Conservation (phyloP, 306 rosid species). For the Albizia julibrissin region DNA sequence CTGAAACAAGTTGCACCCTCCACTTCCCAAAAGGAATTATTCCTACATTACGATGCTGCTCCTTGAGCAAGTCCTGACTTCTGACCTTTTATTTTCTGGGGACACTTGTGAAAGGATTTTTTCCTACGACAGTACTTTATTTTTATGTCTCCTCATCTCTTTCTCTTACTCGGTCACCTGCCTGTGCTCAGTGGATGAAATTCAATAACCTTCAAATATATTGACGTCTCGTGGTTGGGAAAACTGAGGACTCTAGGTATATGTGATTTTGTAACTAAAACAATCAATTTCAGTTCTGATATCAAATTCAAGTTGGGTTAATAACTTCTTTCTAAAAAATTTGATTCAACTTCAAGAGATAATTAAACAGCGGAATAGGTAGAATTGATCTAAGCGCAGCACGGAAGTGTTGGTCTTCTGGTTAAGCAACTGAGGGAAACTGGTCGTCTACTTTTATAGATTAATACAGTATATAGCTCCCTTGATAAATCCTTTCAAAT, state of each 20-base stretch:
- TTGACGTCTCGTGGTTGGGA: neutral
- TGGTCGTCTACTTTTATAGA: neutral
- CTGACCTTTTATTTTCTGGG: neutral
- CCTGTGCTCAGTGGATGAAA: neutral
- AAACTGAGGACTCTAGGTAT: neutral
- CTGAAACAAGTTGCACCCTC: constrained; percentile 13
- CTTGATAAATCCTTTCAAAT: neutral
- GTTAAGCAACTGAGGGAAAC: neutral
- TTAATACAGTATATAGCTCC: neutral
- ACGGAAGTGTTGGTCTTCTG: neutral
- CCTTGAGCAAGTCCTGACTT: neutral
- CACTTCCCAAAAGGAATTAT: constrained; percentile 11
- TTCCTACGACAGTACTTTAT: neutral
- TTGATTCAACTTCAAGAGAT: neutral
- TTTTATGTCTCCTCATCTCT: neutral
- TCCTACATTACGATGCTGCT: neutral
- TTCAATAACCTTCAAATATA: neutral
- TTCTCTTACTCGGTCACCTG: neutral
- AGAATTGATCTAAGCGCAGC: neutral
- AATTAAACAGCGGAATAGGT: neutral
- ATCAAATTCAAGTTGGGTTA: neutral
- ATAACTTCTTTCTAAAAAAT: neutral
- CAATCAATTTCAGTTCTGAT: neutral
- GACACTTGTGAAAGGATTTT: neutral
- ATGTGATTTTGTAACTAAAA: neutral